A percentile compares a stretch with the other conserved stretches of the same genome.
Conservation (phyloP, 164 flowering plant genomes). For the Aristolochia californica region DNA sequence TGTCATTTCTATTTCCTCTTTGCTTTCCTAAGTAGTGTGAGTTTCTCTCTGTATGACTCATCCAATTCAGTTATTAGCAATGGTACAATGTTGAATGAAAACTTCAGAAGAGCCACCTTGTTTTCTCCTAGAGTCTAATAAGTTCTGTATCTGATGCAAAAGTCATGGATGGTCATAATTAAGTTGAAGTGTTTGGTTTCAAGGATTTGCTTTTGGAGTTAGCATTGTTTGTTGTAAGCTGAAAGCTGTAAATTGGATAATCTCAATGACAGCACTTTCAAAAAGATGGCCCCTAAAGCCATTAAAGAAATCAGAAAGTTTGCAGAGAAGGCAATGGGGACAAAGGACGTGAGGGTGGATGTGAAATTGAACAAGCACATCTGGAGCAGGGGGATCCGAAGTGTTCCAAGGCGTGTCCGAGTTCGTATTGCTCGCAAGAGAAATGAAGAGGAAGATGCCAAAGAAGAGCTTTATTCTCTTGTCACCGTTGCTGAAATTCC, state of each 20-base stretch:
- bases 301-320: slow-evolving; percentile 64
- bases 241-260: not conserved
- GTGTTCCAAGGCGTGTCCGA: slow-evolving; percentile 57
- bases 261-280: slow-evolving; percentile 38
- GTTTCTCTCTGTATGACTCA: no score
- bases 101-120: not conserved
- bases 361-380: slow-evolving; percentile 62
- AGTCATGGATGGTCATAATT: not conserved
- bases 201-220: not conserved
- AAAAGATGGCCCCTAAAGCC: slow-evolving; percentile 73
- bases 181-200: not conserved
- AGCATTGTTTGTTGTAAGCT: not conserved
- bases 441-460: slow-evolving; percentile 67
- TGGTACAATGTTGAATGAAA: no score
- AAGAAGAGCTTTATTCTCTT: slow-evolving; percentile 61
- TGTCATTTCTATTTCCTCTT: no score
- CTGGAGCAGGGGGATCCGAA: slow-evolving; percentile 58
- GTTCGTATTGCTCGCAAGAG: slow-evolving; percentile 68
- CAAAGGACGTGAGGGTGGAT: slow-evolving; percentile 63
- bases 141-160: not conserved
- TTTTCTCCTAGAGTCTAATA: not conserved
- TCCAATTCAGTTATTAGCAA: no score
- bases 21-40: no score
- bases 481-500: slow-evolving; percentile 63
- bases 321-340: slow-evolving; percentile 60